Evolutionary conservation across 257 asterid species (phyloP), one percentile per base, ranked within the genome.

Genomic region (Linderniella brevidens): DNA sequence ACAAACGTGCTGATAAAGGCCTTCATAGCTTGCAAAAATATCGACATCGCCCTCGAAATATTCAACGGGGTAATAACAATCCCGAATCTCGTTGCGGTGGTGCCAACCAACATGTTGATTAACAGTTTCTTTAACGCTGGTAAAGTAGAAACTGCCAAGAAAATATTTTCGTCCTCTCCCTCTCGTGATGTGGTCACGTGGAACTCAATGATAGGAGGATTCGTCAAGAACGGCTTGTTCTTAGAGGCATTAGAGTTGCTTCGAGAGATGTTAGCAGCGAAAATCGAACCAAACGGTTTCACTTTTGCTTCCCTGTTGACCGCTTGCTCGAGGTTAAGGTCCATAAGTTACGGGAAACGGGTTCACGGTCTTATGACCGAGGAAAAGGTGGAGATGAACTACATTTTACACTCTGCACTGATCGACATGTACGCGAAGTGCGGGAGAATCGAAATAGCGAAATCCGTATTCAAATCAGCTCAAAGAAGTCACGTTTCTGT

Each of bases 391-490:
- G 64, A 71, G 49, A 63, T 76, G 19, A 85, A 80, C 63, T 68
- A 65, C 58, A 80, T 80, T 36, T 57, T 80, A 48, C 70, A 78
- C 43, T 72, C 95, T 67, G 95, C 92, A 12, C 51, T 85, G 5
- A 61, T 85, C 18, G 88, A 85, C 67, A 73, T 85, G 88, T 85
- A 78, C 59, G 67, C 93, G 3, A 78, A 79, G 68, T 85, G 96
- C 66, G 96, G 96, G 36, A 67, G 71, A 56, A 74, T 80, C 37
- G 72, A 63, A 44, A 60, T 41, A 3, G 96, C 92, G 35, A 76
- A 66, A 74, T 63, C 66, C 19, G 53, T 80, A 35, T 85, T 80
- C 52, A 40, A 50, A n/a, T n/a, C n/a, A n/a, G n/a, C n/a, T n/a
- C 38, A 44, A 37, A 73, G 60, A 37, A 58, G 44, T 41, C 60